A percentile compares a stretch with the other conserved stretches of the same genome.
Evolutionary conservation across 495 filamentous ascomycete genomes (phyloP).

Genomic region (Parathielavia hyrcaniae): DNA sequence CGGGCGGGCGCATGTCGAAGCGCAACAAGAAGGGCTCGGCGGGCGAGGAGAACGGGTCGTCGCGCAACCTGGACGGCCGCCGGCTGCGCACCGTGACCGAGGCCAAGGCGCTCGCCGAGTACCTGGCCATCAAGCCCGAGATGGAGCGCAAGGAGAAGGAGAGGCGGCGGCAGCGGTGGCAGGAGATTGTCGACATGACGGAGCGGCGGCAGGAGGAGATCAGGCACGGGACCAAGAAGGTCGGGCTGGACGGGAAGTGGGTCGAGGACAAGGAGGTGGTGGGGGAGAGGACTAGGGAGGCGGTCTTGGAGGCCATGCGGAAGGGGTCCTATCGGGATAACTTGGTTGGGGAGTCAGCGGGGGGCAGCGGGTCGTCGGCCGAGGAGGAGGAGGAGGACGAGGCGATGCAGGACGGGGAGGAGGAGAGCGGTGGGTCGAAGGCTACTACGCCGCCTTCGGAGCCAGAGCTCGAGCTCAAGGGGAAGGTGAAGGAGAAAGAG

Average conservation of each 20-base stretch:
- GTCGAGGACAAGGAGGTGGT: conserved; percentile 85
- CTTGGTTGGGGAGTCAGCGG: conserved; percentile 14
- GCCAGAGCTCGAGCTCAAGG: conserved; percentile 20
- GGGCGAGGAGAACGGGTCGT: conserved; percentile 77
- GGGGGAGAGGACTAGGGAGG: conserved; percentile 74
- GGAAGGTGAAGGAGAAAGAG: conserved; percentile 13
- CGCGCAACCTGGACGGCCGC: conserved; percentile 87
- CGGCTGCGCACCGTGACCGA: conserved; percentile 86
- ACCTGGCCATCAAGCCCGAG: conserved; percentile 89
- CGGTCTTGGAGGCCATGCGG: conserved; percentile 71
- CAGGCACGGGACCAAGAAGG: conserved; percentile 58
- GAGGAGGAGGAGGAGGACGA: conserved; percentile 27
- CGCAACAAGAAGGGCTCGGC: conserved; percentile 60
- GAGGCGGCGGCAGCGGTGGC: conserved; percentile 70
- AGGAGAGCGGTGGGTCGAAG: conserved; percentile 34
- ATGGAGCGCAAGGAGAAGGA: conserved; percentile 93
- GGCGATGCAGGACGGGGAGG: conserved; percentile 36
- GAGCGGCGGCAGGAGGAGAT: conserved; percentile 78
- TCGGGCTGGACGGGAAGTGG: conserved; percentile 77
- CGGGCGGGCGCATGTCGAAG: conserved; percentile 95
- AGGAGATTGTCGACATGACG: conserved; percentile 73
- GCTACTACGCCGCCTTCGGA: conserved; percentile 34
- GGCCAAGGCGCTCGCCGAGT: conserved; percentile 90
- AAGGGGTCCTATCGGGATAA: conserved; percentile 54
- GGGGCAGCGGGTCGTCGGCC: conserved; percentile 28